phyloP scores from a whole-genome alignment of 2,329 filamentous ascomycete genomes.

The Cladosporium sp. region DNA sequence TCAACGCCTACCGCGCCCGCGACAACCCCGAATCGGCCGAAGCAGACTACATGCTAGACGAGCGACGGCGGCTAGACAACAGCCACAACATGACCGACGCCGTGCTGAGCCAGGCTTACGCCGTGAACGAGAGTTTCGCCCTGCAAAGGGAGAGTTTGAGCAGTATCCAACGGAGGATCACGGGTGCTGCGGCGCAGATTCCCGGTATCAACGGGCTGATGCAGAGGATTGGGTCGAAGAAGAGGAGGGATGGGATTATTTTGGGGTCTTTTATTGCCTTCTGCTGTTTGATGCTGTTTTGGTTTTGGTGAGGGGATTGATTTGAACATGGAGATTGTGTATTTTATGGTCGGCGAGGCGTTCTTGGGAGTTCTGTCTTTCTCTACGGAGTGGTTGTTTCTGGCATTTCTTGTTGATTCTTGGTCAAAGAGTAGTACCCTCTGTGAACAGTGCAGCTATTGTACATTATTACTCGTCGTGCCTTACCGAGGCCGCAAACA shows the following conservation, averaged over 20 bases:
- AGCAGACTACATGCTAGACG: conserved; percentile 95
- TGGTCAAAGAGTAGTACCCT: neutral
- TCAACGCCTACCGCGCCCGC: conserved; percentile 72
- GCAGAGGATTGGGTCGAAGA: conserved; percentile 86
- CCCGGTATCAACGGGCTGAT: conserved; percentile 92
- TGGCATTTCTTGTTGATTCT: too few species aligned
- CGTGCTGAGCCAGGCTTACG: conserved; percentile 91
- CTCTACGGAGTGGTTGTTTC: too few species aligned
- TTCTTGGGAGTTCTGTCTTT: neutral
- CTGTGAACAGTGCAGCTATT: conserved; percentile 1
- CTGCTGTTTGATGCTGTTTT: conserved; percentile 83
- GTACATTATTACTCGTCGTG: neutral
- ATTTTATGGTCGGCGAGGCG: conserved; percentile 5
- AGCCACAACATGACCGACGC: conserved; percentile 85
- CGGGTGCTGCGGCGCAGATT: conserved; percentile 80
- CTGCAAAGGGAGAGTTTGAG: conserved; percentile 81
- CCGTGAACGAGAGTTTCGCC: conserved; percentile 86
- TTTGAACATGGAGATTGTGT: neutral
- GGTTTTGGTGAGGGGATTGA: conserved; percentile 53
- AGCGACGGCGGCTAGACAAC: conserved; percentile 78
- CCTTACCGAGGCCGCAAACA: too few species aligned
- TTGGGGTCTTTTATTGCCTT: conserved; percentile 86
- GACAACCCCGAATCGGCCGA: conserved; percentile 74
- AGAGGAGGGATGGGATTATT: conserved; percentile 90
- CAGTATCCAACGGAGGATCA: conserved; percentile 87